phyloP scores from a whole-genome alignment of 202 grass and related monocot species.

The Carex arenaria region DNA sequence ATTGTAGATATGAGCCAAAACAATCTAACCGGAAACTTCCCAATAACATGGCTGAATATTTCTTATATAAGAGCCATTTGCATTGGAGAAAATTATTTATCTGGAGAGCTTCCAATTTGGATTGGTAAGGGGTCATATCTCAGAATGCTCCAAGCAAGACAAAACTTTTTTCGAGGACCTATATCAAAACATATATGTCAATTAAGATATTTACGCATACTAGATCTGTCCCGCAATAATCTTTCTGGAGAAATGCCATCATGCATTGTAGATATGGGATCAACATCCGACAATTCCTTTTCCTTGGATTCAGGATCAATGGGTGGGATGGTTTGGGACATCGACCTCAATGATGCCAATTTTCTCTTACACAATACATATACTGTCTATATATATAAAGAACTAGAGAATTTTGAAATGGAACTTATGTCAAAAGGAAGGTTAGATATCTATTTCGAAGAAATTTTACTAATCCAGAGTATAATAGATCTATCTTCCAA shows the following conservation, averaged over 20 bases:
- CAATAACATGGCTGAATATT: background rate
- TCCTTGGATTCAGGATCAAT: too few relatives aligned
- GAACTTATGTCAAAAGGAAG: too few relatives aligned
- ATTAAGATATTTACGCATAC: background rate
- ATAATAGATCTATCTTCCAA: too few relatives aligned
- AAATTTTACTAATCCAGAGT: too few relatives aligned
- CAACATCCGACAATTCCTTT: too few relatives aligned
- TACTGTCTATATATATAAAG: too few relatives aligned
- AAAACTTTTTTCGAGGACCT: conserved; percentile 23
- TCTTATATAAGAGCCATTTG: background rate
- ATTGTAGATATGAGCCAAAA: conserved; percentile 23
- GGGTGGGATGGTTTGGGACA: too few relatives aligned
- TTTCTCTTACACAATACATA: too few relatives aligned
- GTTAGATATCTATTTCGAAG: too few relatives aligned
- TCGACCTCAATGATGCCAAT: too few relatives aligned
- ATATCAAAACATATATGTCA: background rate
- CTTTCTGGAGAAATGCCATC: conserved; percentile 6
- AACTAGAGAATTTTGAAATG: too few relatives aligned
- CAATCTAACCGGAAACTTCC: conserved; percentile 25
- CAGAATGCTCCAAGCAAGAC: background rate
- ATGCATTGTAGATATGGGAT: conserved; percentile 25
- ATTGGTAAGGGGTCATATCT: background rate
- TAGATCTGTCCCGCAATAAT: conserved; percentile 26
- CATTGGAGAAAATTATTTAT: conserved; percentile 6
- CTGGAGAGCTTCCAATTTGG: background rate